phyloP scores from a whole-genome alignment of 495 filamentous ascomycete species.

The Daldinia caldariorum region DNA sequence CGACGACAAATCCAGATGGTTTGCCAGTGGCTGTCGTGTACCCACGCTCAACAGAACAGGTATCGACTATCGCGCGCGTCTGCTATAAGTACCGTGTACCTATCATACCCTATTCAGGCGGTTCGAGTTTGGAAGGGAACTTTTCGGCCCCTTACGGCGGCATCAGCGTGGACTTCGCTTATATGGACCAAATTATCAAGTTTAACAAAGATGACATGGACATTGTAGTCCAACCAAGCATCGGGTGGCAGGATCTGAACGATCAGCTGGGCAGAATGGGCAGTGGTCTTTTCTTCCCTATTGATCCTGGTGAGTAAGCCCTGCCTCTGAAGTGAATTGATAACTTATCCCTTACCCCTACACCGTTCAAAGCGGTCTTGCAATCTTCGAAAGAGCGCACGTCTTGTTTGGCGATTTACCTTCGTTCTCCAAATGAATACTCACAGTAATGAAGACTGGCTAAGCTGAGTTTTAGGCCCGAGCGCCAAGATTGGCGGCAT shows the following conservation, averaged over 20 bases:
- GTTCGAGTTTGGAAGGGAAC: slow-evolving; percentile 87
- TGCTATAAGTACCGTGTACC: slow-evolving; percentile 86
- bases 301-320: slow-evolving; percentile 72
- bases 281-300: slow-evolving; percentile 86
- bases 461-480: slow-evolving; percentile 53
- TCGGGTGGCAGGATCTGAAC: slow-evolving; percentile 93
- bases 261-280: slow-evolving; percentile 73
- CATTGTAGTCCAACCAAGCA: slow-evolving; percentile 86
- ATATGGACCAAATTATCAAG: slow-evolving; percentile 83
- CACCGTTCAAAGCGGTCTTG: not conserved
- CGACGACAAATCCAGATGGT: slow-evolving; percentile 78
- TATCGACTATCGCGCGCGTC: slow-evolving; percentile 79
- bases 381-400: not conserved
- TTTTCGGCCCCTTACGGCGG: slow-evolving; percentile 88
- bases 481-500: slow-evolving; percentile 75
- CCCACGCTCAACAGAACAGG: slow-evolving; percentile 80
- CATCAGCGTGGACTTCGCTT: slow-evolving; percentile 86
- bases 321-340: not conserved
- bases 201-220: slow-evolving; percentile 91
- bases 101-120: slow-evolving; percentile 88
- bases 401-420: not conserved
- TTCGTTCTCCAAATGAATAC: not conserved
- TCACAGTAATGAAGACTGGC: slow-evolving; percentile 27
- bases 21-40: slow-evolving; percentile 85
- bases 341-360: slow-evolving; percentile 44